Evolutionary conservation across 1,284 basidiomycete genomes (phyloP).

Genomic region (Cystobasidium slooffiae): DNA sequence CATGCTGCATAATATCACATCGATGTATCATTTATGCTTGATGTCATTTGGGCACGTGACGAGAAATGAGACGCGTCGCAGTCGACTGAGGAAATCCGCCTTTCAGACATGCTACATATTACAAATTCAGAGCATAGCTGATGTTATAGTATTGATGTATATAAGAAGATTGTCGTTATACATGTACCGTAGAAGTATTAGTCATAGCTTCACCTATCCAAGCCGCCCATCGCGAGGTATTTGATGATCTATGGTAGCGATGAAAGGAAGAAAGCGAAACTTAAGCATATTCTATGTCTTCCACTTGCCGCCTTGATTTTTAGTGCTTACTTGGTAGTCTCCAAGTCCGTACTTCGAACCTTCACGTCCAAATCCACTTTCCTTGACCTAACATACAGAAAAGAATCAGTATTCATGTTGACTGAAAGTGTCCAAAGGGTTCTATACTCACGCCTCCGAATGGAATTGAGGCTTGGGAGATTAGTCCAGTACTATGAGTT

Average conservation of each 20-base stretch:
- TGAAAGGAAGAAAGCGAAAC: not conserved
- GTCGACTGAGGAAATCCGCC: too few relatives aligned
- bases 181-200: too few relatives aligned
- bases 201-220: conserved; percentile 19
- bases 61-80: too few relatives aligned
- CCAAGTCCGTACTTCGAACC: conserved; percentile 51
- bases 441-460: conserved; percentile 91
- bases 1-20: too few relatives aligned
- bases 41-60: too few relatives aligned
- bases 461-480: conserved; percentile 80
- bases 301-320: not conserved
- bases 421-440: too few relatives aligned
- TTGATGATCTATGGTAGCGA: conserved; percentile 29
- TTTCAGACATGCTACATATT: too few relatives aligned
- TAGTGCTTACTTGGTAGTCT: conserved; percentile 40
- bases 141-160: too few relatives aligned
- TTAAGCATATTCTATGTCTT: not conserved
- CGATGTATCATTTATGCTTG: too few relatives aligned
- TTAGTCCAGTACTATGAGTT: conserved; percentile 72
- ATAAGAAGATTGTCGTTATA: too few relatives aligned
- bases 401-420: not conserved
- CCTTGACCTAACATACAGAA: conserved; percentile 62
- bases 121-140: too few relatives aligned
- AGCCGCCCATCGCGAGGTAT: conserved; percentile 41
- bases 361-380: conserved; percentile 70